phyloP scores from a whole-genome alignment of 805 yeast genomes.

The Suhomyces canberraensis region DNA sequence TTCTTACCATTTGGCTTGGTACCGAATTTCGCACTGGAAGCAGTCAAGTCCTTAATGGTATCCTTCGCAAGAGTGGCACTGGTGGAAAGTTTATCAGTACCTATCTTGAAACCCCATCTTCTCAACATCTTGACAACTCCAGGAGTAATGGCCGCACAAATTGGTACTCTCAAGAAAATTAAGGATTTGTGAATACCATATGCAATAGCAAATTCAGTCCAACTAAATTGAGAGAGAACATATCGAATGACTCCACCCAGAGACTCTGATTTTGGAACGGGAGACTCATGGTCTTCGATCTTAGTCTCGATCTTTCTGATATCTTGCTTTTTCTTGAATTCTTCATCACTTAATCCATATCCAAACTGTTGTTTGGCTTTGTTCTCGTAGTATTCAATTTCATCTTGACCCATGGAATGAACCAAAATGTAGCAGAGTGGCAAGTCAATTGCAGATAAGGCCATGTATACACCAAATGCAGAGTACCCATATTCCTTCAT shows the following conservation, averaged over 20 bases:
- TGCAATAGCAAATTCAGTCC: conserved; percentile 87
- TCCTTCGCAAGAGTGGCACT: conserved; percentile 32
- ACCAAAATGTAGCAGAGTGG: conserved; percentile 82
- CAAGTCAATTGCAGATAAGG: conserved; percentile 68
- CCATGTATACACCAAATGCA: conserved; percentile 81
- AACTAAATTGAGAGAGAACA: conserved; percentile 39
- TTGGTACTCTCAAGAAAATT: conserved; percentile 78
- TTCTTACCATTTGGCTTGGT: conserved; percentile 47
- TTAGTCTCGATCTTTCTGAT: conserved; percentile 28
- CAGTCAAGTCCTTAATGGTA: conserved; percentile 41
- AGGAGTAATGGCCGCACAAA: conserved; percentile 92
- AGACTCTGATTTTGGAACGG: conserved; percentile 6
- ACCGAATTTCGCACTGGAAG: conserved; percentile 49
- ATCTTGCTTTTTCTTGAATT: conserved; percentile 34
- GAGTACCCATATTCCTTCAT: conserved; percentile 87
- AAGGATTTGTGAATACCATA: conserved; percentile 91
- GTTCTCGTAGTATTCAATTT: conserved; percentile 65
- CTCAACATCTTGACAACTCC: conserved; percentile 61
- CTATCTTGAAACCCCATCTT: conserved; percentile 78
- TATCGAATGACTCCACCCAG: conserved; percentile 5
- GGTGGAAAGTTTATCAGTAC: conserved; percentile 45
- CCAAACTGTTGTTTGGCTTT: conserved; percentile 62
- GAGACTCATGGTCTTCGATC: conserved; percentile 16
- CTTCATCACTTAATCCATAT: conserved; percentile 47
- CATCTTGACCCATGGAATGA: conserved; percentile 83